Evolutionary conservation across 1,139 yeast species (phyloP).

Genomic region (Geotrichum fermentans): DNA sequence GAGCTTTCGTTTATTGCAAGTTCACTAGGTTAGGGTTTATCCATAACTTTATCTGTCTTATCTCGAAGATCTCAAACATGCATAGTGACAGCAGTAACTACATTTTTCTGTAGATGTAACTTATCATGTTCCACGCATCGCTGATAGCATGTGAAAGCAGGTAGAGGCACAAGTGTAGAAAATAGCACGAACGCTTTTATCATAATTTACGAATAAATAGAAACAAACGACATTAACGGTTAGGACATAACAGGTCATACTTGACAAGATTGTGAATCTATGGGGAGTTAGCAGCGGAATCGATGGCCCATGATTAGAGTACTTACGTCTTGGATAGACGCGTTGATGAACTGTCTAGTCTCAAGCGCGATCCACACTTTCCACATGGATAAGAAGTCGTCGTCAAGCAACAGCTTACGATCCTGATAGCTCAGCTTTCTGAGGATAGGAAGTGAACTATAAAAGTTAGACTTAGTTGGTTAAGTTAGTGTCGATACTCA

Average conservation of each 20-base stretch:
- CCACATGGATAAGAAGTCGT: slow-evolving; percentile 68
- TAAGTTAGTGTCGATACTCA: slow-evolving; percentile 50
- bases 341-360: slow-evolving; percentile 77
- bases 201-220: slow-evolving; percentile 7
- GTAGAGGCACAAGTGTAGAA: too few relatives aligned
- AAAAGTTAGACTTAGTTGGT: slow-evolving; percentile 27
- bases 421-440: slow-evolving; percentile 71
- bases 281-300: slow-evolving; percentile 17
- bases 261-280: slow-evolving; percentile 49
- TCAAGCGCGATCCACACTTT: slow-evolving; percentile 91
- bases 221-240: slow-evolving; percentile 42
- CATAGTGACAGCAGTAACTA: too few relatives aligned
- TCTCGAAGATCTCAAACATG: too few relatives aligned
- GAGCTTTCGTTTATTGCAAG: too few relatives aligned
- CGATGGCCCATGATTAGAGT: too few relatives aligned
- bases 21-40: too few relatives aligned
- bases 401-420: slow-evolving; percentile 48
- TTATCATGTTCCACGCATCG: too few relatives aligned
- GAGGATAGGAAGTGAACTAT: slow-evolving; percentile 79
- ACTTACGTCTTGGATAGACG: slow-evolving; percentile 64
- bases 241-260: slow-evolving; percentile 59
- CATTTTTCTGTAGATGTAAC: too few relatives aligned
- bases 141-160: too few relatives aligned
- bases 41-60: too few relatives aligned
- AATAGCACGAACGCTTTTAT: too few relatives aligned